phyloP scores from a whole-genome alignment of 208 protist genomes.

The Leishmania lainsoni region DNA sequence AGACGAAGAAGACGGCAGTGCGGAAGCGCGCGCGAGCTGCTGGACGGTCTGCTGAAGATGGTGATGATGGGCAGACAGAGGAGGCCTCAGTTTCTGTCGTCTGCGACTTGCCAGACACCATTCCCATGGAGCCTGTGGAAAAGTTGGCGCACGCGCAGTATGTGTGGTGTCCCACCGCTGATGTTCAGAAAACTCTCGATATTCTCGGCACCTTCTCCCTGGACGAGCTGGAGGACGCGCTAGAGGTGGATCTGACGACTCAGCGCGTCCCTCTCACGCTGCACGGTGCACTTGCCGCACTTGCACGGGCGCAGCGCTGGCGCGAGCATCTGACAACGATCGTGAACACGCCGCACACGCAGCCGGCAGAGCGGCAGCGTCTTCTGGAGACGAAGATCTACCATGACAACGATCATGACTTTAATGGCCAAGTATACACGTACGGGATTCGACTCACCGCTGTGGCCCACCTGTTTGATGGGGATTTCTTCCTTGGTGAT shows the following conservation, averaged over 20 bases:
- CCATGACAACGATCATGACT: slow-evolving; percentile 24
- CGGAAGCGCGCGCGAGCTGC: slow-evolving; percentile 3
- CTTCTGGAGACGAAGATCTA: slow-evolving; percentile 19
- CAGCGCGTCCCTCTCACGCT: slow-evolving; percentile 18
- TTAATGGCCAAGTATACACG: slow-evolving; percentile 27
- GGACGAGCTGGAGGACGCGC: slow-evolving; percentile 21
- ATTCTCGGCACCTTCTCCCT: slow-evolving; percentile 17
- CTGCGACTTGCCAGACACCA: slow-evolving; percentile 6
- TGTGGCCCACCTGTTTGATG: slow-evolving; percentile 41
- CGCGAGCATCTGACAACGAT: slow-evolving; percentile 26
- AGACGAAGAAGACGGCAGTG: background rate
- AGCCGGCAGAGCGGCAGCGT: slow-evolving; percentile 12
- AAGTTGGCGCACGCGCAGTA: background rate
- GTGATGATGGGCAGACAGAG: background rate
- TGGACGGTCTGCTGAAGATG: background rate
- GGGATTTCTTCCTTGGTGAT: slow-evolving; percentile 68
- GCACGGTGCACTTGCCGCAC: slow-evolving; percentile 27
- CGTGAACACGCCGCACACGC: slow-evolving; percentile 9
- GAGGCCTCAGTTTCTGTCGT: slow-evolving; percentile 7
- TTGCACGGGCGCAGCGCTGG: slow-evolving; percentile 28
- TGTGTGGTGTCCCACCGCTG: background rate
- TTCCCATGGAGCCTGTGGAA: background rate
- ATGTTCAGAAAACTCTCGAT: slow-evolving; percentile 16
- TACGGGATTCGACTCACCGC: slow-evolving; percentile 25
- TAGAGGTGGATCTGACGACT: slow-evolving; percentile 13